Conservation (phyloP, 331 rosid genomes). For the Saraca asoca region DNA sequence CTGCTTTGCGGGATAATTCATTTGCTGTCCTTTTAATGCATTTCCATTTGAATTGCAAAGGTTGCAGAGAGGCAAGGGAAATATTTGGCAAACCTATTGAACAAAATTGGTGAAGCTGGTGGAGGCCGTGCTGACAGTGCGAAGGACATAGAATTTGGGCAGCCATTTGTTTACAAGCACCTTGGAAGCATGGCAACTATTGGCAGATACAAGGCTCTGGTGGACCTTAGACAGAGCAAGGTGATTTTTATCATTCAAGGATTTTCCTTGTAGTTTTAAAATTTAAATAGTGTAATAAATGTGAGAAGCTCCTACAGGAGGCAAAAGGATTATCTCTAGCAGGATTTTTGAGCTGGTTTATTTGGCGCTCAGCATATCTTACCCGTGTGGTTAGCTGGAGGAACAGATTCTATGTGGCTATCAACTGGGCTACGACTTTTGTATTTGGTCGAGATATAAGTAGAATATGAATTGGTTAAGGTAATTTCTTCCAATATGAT, state of each 20-base stretch:
- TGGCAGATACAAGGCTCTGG: conserved; percentile 94
- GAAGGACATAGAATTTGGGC: conserved; percentile 55
- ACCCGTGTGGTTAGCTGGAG: conserved; percentile 96
- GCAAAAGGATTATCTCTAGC: conserved; percentile 78
- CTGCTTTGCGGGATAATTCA: not conserved
- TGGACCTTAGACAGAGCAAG: conserved; percentile 93
- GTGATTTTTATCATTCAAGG: conserved; percentile 38
- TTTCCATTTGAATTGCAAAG: conserved; percentile 42
- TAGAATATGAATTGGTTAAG: conserved; percentile 61
- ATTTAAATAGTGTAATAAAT: conserved; percentile 23
- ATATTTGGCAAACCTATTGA: conserved; percentile 63
- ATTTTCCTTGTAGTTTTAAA: conserved; percentile 18
- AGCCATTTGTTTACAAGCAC: conserved; percentile 84
- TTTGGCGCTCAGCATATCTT: conserved; percentile 89
- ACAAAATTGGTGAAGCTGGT: conserved; percentile 70
- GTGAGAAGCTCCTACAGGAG: conserved; percentile 50
- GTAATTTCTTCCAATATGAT: conserved; percentile 24
- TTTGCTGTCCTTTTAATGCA: conserved; percentile 21
- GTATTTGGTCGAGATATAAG: conserved; percentile 95
- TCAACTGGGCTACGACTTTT: conserved; percentile 88
- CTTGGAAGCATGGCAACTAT: conserved; percentile 95
- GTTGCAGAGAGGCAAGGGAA: conserved; percentile 99
- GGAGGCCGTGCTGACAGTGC: conserved; percentile 65
- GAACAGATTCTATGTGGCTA: conserved; percentile 88
- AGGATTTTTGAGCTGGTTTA: conserved; percentile 80